These are phyloP conservation scores for Rubus parviflorus DNA, from an alignment of 306 rosid species.

Conservation along the genomic window DNA sequence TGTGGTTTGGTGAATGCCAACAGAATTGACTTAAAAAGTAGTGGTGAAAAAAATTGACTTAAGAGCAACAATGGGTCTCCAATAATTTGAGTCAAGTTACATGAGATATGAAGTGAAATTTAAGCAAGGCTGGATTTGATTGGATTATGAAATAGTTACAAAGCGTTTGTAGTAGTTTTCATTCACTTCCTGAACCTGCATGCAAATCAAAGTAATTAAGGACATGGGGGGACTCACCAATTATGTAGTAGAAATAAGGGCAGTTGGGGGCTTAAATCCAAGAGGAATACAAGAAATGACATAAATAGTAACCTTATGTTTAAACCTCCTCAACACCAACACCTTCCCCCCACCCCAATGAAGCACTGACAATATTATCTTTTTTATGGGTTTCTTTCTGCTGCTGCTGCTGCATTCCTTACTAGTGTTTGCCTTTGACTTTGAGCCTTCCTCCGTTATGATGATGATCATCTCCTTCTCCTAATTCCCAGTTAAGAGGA, in stretches of 20 bases:
- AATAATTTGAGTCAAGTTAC: neutral
- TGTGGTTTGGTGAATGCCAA: too few species aligned
- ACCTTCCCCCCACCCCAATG: constrained; percentile 29
- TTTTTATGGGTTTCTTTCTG: constrained; percentile 9
- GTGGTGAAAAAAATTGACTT: neutral
- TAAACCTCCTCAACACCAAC: constrained; percentile 28
- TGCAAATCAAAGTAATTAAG: neutral
- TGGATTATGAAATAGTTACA: neutral
- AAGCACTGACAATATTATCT: constrained; percentile 20
- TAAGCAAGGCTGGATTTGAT: neutral
- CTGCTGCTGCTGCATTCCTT: neutral
- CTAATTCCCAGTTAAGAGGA: constrained; percentile 39
- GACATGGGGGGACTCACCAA: neutral
- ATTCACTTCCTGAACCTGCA: neutral
- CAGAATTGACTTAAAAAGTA: neutral
- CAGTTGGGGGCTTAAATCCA: constrained; percentile 19
- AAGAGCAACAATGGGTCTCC: neutral
- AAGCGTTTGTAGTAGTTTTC: neutral
- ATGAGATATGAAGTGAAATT: neutral
- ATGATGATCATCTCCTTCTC: constrained; percentile 14
- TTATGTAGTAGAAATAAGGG: constrained; percentile 10
- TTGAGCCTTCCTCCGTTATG: neutral
- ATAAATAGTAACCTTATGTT: constrained; percentile 16
- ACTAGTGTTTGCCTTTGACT: neutral
- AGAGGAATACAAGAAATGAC: constrained; percentile 31